Evolutionary conservation across 495 filamentous ascomycete species (phyloP), one percentile per base, ranked within the genome.

Genomic region (Penicillium ucsense): DNA sequence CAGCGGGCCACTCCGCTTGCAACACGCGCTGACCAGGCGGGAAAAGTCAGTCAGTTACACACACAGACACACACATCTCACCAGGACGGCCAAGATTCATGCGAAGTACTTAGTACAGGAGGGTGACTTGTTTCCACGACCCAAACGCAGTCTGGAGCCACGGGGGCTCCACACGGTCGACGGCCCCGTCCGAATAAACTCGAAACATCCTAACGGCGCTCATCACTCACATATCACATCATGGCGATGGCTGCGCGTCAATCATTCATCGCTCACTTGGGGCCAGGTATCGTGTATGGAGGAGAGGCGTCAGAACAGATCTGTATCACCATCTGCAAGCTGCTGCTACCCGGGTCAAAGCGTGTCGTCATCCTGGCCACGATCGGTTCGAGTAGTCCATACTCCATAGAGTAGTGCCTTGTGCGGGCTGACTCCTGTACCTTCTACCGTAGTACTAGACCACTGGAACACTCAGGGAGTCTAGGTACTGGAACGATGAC

Each of bases 151-250:
- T 49, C 54, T 54, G 38, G 41, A 50, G 36, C 48, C 50, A 46
- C 48, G 20, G 20, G 20, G 54, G 47, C 47, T 52, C 49, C 51
- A 46, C 49, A 51, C 52, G 31, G 54, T 59, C 49, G 42, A 42
- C 49, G 48, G 46, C 48, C 51, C 55, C 59, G 45, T 62, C 49
- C 48, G 61, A 65, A 67, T 68, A 64, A 71, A 73, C 66, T 64
- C 66, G 67, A 73, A 71, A 73, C 69, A 70, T 49, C 53, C 69
- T 67, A 71, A 70, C 63, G 64, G 63, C 57, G 51, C 56, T 53
- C 47, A 51, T 54, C 55, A 56, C 45, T 54, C 55, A 56, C 45
- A 11, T 49, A 35, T 48, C 37, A 10, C 31, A 43, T 38, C 31
- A 20, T 20, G 20, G 20, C 20, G 20, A 20, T 20, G 20, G 20